Evolutionary conservation across 495 filamentous ascomycete genomes (phyloP).

Genomic region (Saxophila tyrrhenica): DNA sequence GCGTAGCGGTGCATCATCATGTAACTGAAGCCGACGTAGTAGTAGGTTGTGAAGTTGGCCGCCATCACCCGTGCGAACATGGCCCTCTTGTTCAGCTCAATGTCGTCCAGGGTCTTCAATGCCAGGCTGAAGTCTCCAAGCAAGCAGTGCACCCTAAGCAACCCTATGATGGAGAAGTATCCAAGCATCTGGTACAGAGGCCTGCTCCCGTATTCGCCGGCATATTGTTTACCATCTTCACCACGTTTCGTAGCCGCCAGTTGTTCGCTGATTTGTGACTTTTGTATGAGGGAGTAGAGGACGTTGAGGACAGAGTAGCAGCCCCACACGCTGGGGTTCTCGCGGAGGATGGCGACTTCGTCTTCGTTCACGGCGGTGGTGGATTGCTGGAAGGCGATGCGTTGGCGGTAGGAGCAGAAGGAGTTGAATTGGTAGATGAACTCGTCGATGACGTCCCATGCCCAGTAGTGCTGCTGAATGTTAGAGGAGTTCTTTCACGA

Average conservation of each 20-base stretch:
- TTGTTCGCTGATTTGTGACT: slow-evolving; percentile 95
- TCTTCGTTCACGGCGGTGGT: slow-evolving; percentile 47
- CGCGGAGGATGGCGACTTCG: slow-evolving; percentile 78
- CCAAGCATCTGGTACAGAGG: slow-evolving; percentile 95
- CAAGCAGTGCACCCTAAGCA: slow-evolving; percentile 90
- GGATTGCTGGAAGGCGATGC: slow-evolving; percentile 60
- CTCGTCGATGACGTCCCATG: slow-evolving; percentile 99
- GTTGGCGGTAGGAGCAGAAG: slow-evolving; percentile 90
- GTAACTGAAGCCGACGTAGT: slow-evolving; percentile 99
- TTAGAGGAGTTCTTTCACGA: neutral
- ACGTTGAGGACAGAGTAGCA: slow-evolving; percentile 99
- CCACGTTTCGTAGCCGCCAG: slow-evolving; percentile 85
- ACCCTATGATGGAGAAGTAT: slow-evolving; percentile 97
- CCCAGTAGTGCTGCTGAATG: slow-evolving; percentile 82
- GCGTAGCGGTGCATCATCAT: slow-evolving; percentile 99
- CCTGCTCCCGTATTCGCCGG: slow-evolving; percentile 88
- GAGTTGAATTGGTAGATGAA: slow-evolving; percentile 99
- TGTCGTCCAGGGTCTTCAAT: slow-evolving; percentile 96
- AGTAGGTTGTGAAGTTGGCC: slow-evolving; percentile 98
- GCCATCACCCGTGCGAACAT: slow-evolving; percentile 99
- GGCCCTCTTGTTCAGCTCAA: slow-evolving; percentile 99
- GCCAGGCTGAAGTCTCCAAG: slow-evolving; percentile 96
- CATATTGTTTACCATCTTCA: slow-evolving; percentile 72
- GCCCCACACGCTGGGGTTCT: slow-evolving; percentile 97
- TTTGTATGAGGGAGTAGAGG: slow-evolving; percentile 95